Conservation (phyloP, 257 asterid genomes). For the Solanum tarapatanum region DNA sequence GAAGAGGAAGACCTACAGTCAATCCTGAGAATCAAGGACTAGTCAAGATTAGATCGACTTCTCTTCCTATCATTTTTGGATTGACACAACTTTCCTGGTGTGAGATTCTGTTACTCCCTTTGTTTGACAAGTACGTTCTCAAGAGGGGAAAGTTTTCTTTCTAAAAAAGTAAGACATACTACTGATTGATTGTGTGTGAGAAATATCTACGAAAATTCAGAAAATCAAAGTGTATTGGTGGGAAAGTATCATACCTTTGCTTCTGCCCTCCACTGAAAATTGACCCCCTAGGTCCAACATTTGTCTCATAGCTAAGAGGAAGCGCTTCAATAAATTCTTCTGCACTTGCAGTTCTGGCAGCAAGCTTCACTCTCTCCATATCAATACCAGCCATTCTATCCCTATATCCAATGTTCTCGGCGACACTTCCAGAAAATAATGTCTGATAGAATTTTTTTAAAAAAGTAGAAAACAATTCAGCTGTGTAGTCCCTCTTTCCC, state of each 20-base stretch:
- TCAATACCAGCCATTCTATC: conserved; percentile 62
- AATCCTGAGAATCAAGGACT: not conserved
- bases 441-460: conserved; percentile 20
- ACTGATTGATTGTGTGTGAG: not conserved
- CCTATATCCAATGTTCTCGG: conserved; percentile 86
- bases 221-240: not conserved
- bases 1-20: not conserved
- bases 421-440: conserved; percentile 74
- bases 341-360: conserved; percentile 85
- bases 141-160: not conserved
- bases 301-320: conserved; percentile 53
- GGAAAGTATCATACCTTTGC: conserved; percentile 45
- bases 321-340: conserved; percentile 65
- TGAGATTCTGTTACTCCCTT: not conserved
- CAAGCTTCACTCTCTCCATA: conserved; percentile 60
- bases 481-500: not conserved
- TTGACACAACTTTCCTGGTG: not conserved
- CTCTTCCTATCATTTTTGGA: not conserved
- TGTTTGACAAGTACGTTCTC: not conserved
- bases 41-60: not conserved
- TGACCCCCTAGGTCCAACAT: conserved; percentile 89
- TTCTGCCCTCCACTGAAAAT: conserved; percentile 87
- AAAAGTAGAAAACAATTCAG: not conserved
- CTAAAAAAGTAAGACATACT: not conserved
- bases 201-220: not conserved